Base-by-base conservation (phyloP, 106 monocot species). In the Agapanthus africanus region DNA sequence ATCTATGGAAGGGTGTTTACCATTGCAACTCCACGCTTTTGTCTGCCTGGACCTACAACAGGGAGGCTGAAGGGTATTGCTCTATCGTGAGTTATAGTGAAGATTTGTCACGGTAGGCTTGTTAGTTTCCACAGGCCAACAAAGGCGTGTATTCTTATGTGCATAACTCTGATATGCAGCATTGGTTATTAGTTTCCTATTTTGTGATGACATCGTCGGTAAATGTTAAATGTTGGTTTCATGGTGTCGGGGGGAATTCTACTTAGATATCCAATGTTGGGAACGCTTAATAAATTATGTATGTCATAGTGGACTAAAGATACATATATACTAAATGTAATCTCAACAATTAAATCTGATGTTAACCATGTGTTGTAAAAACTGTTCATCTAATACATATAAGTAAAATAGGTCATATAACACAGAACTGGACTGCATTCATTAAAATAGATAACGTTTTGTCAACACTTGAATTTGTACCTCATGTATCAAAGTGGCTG, bases 371-470 rank as follows among this genome's bases (percentile, higher is more conserved):
- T n/a, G n/a, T n/a, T n/a, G n/a, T n/a, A n/a, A n/a, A n/a, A n/a
- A 97, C 97, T n/a, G n/a, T n/a, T n/a, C n/a, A 59, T 91, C 95
- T 70, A 95, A 81, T 84, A 95, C 95, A 95, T 95, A 91, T 91
- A 95, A 87, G 79, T 22, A 75, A 70, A 19, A 15, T 28, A 38
- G 23, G 57, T 77, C 16, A 34, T 18, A 59, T 73, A 14, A 73
- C 61, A 51, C 8, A 21, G 9, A 52, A 34, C 0, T 27, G 4
- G 28, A 27, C 56, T 23, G 30, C 11, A 56, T 56, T 30, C n/a
- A 30, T 28, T 30, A 28, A 4, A 1, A 19, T 50, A 50, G 50
- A 50, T 28, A 56, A 56, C 1, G 56, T 28, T 56, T 16, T 30
- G 23, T 11, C 11, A 23, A 31, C 16, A 46, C n/a, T n/a, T n/a